These are phyloP conservation scores for Trematosphaeria pertusa DNA, from an alignment of 2,329 filamentous ascomycete genomes.

Conservation along the genomic window DNA sequence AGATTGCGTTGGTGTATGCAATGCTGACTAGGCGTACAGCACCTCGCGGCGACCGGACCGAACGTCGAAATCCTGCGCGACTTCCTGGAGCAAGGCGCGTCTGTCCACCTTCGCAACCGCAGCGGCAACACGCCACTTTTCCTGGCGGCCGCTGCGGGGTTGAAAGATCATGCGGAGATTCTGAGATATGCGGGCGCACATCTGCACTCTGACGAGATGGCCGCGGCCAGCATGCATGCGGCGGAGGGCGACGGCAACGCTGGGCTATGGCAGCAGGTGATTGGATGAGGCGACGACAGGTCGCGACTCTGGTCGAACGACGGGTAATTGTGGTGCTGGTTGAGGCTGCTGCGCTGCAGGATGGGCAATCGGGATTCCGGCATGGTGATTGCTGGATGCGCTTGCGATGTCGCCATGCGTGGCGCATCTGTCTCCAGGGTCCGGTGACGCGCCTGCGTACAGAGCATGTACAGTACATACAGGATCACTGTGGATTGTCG, in stretches of 20 bases:
- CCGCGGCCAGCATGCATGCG: slow-evolving; percentile 57
- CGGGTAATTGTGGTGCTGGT: slow-evolving; percentile 36
- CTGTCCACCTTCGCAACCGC: slow-evolving; percentile 66
- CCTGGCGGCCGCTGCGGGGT: slow-evolving; percentile 64
- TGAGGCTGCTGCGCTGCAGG: slow-evolving; percentile 28
- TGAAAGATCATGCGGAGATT: slow-evolving; percentile 61
- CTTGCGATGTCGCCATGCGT: slow-evolving; percentile 35
- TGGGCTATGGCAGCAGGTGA: slow-evolving; percentile 41
- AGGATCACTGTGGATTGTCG: not conserved
- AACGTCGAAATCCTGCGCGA: slow-evolving; percentile 62
- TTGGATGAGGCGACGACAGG: slow-evolving; percentile 33
- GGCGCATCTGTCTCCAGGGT: slow-evolving; percentile 27
- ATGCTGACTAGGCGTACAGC: slow-evolving; percentile 50
- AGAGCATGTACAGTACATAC: slow-evolving; percentile 17
- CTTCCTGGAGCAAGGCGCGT: slow-evolving; percentile 63
- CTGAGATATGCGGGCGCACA: slow-evolving; percentile 65
- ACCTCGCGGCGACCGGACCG: slow-evolving; percentile 64
- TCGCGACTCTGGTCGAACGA: slow-evolving; percentile 23
- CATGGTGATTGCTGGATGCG: slow-evolving; percentile 26
- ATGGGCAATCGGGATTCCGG: slow-evolving; percentile 15
- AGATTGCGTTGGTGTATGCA: slow-evolving; percentile 32
- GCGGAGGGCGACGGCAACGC: slow-evolving; percentile 41
- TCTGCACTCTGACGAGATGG: slow-evolving; percentile 64
- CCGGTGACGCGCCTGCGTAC: slow-evolving; percentile 36
- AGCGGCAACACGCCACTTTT: slow-evolving; percentile 65